Base-by-base conservation (phyloP, 2,329 filamentous ascomycete genomes). In the Cladosporium sp. region DNA sequence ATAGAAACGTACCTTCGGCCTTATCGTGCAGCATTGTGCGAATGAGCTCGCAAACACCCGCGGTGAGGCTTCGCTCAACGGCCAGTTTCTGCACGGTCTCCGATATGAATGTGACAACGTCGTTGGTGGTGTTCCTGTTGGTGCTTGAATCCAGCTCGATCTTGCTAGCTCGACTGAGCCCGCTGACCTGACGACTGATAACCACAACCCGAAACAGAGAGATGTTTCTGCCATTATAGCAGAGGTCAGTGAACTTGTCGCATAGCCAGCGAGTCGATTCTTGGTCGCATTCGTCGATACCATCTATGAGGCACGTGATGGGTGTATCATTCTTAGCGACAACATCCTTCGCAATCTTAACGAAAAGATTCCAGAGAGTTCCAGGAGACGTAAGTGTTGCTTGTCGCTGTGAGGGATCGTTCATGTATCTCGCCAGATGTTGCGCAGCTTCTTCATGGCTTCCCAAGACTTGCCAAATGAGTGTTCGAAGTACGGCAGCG, bases 1-100 rank as follows among this genome's bases (percentile, higher is more conserved):
- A 70, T 7, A 69, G 56, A 41, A 68, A 69, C 39, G 63, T 69
- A 3, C 63, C 64, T 43, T 65, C 45, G 9, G 66, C 56, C 8
- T 61, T 53, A 36, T 56, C 29, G 0, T 54, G 43, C 13, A 68
- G 56, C 15, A 34, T 39, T 40, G 38, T 24, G 51, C 56, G 50
- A 40, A 58, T 38, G 55, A 47, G 24, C 51, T 18, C 5, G 17
- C 34, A 37, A 5, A 27, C 9, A 27, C 22, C 22, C 4, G 22
- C 22, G 9, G 22, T 5, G 4, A 27, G 4, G 22, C 9, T 4
- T 9, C 4, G 4, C 9, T 27, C 22, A 9, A 9, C 9, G 9
- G 22, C 22, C 22, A 27, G 22, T 27, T 27, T 27, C 22, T 27
- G 22, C 4, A 27, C 22, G 22, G 5, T 27, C 9, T 27, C 9